Base-by-base conservation (phyloP, 176 grass and related monocot species). In the Raddia distichophylla region DNA sequence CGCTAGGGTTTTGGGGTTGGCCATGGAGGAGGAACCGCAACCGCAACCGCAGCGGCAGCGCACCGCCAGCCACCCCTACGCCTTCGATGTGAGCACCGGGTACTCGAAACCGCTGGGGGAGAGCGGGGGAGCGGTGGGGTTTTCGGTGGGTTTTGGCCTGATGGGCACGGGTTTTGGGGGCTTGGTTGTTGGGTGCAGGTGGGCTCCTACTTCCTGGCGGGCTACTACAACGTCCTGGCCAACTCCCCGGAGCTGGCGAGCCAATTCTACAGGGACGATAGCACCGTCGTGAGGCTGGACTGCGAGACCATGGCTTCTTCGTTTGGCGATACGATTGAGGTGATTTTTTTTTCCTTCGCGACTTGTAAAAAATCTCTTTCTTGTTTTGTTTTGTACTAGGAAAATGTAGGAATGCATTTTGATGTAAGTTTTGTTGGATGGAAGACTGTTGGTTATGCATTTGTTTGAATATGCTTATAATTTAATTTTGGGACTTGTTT, bases 181-280 rank as follows among this genome's bases (percentile, higher is more conserved):
- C 8, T 16, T 19, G 64, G 34, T 57, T 62, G 34, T 57, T 62
- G 18, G 14, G 17, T 45, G 79, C 86, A 94, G 91, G 79, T 91
- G 67, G 86, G 91, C 33, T 86, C 91, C 67, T 81, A 80, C 75
- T 94, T 91, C 74, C 56, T 91, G 8, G 37, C 65, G 22, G 74
- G 89, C 60, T 94, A 94, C 69, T 94, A 94, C 86, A 78, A 85
- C 75, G 84, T 91, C 22, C 83, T 91, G 49, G 65, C 89, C 32
- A 87, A 80, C 79, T 53, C 79, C 56, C 86, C 91, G 64, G 57
- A 88, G 11, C 75, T 86, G 60, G 79, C 67, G 11, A 64, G 27
- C 22, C 71, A 94, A 69, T 94, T 94, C 86, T 94, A 94, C 79
- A 83, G 75, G 8, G 34, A 80, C n/a, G 32, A 37, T 15, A 94